Evolutionary conservation across 208 protist species (phyloP).

Genomic region (Crithidia expoeki): DNA sequence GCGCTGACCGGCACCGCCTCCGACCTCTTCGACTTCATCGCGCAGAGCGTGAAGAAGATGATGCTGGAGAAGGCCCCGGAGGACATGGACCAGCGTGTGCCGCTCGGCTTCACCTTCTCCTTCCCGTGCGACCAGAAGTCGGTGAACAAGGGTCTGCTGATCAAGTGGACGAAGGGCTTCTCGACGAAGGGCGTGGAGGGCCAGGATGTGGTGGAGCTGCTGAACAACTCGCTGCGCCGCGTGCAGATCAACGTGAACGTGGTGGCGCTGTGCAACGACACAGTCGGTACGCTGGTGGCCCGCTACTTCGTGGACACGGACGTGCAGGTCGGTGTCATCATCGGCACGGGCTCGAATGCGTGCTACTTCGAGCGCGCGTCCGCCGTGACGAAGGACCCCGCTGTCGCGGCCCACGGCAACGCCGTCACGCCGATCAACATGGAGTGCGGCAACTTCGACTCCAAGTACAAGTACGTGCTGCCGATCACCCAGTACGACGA

Average conservation of each 20-base stretch:
- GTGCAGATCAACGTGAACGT: slow-evolving; percentile 77
- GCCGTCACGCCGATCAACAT: slow-evolving; percentile 84
- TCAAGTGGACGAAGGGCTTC: slow-evolving; percentile 94
- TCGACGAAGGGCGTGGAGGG: slow-evolving; percentile 83
- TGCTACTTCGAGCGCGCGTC: slow-evolving; percentile 88
- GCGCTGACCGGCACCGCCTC: too few relatives aligned
- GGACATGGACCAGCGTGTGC: too few relatives aligned
- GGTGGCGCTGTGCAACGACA: slow-evolving; percentile 91
- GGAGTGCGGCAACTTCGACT: slow-evolving; percentile 93
- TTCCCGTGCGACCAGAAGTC: slow-evolving; percentile 89
- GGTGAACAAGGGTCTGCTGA: slow-evolving; percentile 75
- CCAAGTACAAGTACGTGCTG: slow-evolving; percentile 72
- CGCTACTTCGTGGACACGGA: slow-evolving; percentile 68
- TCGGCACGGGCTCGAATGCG: slow-evolving; percentile 91
- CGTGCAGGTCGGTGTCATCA: slow-evolving; percentile 89
- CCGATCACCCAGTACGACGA: slow-evolving; percentile 72
- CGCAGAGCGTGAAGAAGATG: too few relatives aligned
- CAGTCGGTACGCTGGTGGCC: slow-evolving; percentile 88
- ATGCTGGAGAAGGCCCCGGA: too few relatives aligned
- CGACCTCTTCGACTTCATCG: too few relatives aligned
- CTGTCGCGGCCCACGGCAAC: slow-evolving; percentile 50
- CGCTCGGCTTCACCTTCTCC: slow-evolving; percentile 95
- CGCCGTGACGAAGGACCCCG: slow-evolving; percentile 76
- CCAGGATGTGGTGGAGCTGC: slow-evolving; percentile 86
- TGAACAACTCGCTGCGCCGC: slow-evolving; percentile 66